Percentiles rank a stretch among this genome's conserved stretches.
These are phyloP conservation scores for Pharus latifolius DNA, from an alignment of 176 grass and related monocot genomes.

Conservation along the genomic window DNA sequence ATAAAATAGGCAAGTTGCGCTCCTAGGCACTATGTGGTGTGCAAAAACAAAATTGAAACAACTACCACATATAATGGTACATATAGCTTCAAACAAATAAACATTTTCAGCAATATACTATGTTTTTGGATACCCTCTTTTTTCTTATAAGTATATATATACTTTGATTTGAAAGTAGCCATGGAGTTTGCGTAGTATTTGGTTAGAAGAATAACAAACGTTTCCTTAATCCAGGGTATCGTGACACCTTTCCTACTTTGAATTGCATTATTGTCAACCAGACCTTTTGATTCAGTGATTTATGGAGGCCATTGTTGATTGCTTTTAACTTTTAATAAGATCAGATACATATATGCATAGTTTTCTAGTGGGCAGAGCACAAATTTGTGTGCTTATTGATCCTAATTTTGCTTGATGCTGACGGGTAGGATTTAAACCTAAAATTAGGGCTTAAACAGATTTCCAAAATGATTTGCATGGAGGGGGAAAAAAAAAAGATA, in stretches of 20 bases:
- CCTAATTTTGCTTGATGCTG: not conserved
- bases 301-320: not conserved
- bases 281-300: not conserved
- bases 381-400: slow-evolving; percentile 14
- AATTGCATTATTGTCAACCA: not conserved
- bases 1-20: no score
- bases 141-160: not conserved
- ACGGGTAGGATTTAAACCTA: no score
- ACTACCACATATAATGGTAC: no score
- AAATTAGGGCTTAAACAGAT: not conserved
- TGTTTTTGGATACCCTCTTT: not conserved
- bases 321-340: slow-evolving; percentile 3
- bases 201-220: not conserved
- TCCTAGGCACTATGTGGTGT: slow-evolving; percentile 5
- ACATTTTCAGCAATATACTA: slow-evolving; percentile 6
- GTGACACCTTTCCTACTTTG: slow-evolving; percentile 7
- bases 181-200: not conserved
- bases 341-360: not conserved
- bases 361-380: slow-evolving; percentile 13
- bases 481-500: no score
- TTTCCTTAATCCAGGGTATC: slow-evolving; percentile 15
- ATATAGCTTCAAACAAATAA: no score
- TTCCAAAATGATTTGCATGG: slow-evolving; percentile 8
- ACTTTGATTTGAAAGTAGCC: not conserved
- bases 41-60: slow-evolving; percentile 16